Evolutionary conservation across 2,329 filamentous ascomycete species (phyloP), one percentile per base, ranked within the genome.

Genomic region (Harringtonia lauricola): DNA sequence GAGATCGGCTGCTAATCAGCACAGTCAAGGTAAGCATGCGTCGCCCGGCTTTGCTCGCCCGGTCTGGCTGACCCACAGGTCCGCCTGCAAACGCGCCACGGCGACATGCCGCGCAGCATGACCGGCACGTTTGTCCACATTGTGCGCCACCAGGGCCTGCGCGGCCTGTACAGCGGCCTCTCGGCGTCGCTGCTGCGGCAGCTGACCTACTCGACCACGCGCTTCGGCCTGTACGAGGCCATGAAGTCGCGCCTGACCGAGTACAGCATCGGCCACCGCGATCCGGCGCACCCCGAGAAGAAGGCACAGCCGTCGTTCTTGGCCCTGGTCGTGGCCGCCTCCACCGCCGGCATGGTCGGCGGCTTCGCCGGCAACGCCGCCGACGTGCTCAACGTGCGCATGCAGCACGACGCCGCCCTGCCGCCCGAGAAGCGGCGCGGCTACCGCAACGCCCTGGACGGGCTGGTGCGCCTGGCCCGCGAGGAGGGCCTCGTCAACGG

Each of bases 141-240:
- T 53, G 61, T 89, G 49, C 80, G 79, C 54, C 71, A 75, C 55
- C 76, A 92, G 64, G 88, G 90, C 33, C 50, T 85, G n/a, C 64
- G 71, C 26, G 90, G 88, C 24, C 74, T 98, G 39, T 98, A 98
- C 66, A 82, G 76, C 57, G 92, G 92, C 66, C 79, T 96, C 47
- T 94, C 89, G 2, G 92, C 92, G 52, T 92, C 89, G 45, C 76
- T 96, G 39, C 75, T 96, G 46, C 89, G 92, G 51, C 92, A 96
- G 68, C 75, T 89, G 54, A 96, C 92, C 47, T 98, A 98, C 70
- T 92, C 85, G 47, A 98, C 92, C 41, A 92, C 88, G 31, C 86
- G 92, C 39, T 98, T 98, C 67, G 92, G 88, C 51, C 80, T 95
- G 51, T 98, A 98, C 70, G 92, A 96, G 66, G 81, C 94, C 54